Evolutionary conservation across 73 alveolate genomes (phyloP), one percentile per base, ranked within the genome.

Genomic region (Paramecium pentaurelia): DNA sequence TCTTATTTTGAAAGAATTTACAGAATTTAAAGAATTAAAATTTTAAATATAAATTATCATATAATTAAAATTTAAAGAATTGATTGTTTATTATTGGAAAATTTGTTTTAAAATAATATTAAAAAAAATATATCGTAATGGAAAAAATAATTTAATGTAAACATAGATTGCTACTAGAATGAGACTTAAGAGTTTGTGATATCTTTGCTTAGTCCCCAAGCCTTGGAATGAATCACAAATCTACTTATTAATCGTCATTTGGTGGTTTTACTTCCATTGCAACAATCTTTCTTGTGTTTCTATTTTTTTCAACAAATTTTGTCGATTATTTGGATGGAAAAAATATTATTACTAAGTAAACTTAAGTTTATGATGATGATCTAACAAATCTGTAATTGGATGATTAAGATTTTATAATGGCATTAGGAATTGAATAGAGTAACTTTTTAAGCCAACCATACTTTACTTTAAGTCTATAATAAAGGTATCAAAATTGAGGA

Each of bases 181-280:
- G 47, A 64, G 84, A 64, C 47, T 64, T 64, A 32, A 64, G 47
- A 64, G 84, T 34, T 64, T 64, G 84, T 20, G 84, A 64, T 34
- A 64, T 64, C 25, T 64, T 64, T 64, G 84, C 51, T 32, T n/a
- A 64, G 27, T 64, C 84, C 47, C 84, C 47, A 11, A 64, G 84
- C 84, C 84, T 64, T 64, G 84, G 84, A 64, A 64, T 64, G 84
- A 64, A 64, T 64, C 47, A 64, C 9, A 32, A 64, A 64, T 28
- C 84, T 64, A 34, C 49, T 9, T 64, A 32, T 34, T 28, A 64
- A 28, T 64, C 84, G 28, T 12, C 51, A 32, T 64, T 64, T 64
- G 84, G 84, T 64, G 84, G 84, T 34, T 64, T 64, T 64, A 64
- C 84, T 32, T 64, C 84, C 0, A 64, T 64, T 9, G 10, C 84